Conservation (phyloP, 139 green algal genomes). For the Eudorina sp. region DNA sequence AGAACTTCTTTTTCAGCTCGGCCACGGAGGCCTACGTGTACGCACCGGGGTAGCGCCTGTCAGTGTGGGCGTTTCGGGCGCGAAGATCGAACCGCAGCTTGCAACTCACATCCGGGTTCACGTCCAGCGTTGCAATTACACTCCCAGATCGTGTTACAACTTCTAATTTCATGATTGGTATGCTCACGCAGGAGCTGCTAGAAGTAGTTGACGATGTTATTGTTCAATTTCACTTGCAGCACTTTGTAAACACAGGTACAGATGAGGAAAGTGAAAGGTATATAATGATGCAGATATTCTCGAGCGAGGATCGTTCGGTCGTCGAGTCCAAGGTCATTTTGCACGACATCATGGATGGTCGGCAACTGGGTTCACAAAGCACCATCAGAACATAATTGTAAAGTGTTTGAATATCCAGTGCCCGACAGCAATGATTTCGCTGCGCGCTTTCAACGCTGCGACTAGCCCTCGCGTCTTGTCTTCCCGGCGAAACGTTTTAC, state of each 20-base stretch:
- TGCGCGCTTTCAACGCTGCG: background rate
- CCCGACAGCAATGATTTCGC: constrained; percentile 11
- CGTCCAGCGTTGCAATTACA: constrained; percentile 55
- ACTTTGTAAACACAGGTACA: too few relatives aligned
- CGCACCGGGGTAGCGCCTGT: too few relatives aligned
- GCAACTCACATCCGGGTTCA: constrained; percentile 60
- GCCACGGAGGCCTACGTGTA: constrained; percentile 79
- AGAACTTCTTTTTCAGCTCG: constrained; percentile 86
- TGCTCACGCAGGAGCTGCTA: background rate
- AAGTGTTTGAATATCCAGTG: too few relatives aligned
- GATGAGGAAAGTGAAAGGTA: too few relatives aligned
- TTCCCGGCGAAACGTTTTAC: background rate
- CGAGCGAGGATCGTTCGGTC: background rate
- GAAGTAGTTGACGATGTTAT: background rate
- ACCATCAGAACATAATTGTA: background rate
- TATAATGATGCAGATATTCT: background rate
- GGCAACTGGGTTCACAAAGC: background rate
- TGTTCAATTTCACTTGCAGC: constrained; percentile 7
- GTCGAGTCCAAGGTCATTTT: background rate
- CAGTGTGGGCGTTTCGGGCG: background rate
- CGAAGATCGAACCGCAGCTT: background rate
- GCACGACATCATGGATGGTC: background rate
- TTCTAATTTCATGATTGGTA: constrained; percentile 60
- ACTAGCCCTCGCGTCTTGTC: background rate
- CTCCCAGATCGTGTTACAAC: constrained; percentile 66